Percentiles rank a stretch among this genome's conserved stretches.
phyloP scores from a whole-genome alignment of 192 early-diverging fungal species.

The Anaeromyces robustus region DNA sequence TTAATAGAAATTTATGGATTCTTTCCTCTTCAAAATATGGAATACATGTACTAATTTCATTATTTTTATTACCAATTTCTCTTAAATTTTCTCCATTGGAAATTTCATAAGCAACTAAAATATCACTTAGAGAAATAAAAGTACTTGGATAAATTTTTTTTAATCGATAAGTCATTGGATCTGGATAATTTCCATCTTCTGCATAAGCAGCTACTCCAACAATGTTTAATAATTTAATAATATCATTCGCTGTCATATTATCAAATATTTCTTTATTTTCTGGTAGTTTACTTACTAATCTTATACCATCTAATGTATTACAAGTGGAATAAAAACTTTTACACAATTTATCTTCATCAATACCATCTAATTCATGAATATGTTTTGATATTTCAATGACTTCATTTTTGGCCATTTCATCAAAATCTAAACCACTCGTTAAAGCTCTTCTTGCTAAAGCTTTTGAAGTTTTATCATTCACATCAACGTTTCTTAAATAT shows the following conservation, averaged over 20 bases:
- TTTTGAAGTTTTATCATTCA: slow-evolving; percentile 10
- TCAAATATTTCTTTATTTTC: slow-evolving; percentile 8
- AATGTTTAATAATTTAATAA: slow-evolving; percentile 15
- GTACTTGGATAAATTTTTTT: slow-evolving; percentile 8
- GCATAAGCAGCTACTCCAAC: slow-evolving; percentile 10
- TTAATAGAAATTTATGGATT: slow-evolving; percentile 12
- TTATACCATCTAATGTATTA: slow-evolving; percentile 14
- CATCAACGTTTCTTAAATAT: slow-evolving; percentile 11
- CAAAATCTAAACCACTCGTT: slow-evolving; percentile 9
- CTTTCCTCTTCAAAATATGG: slow-evolving; percentile 12
- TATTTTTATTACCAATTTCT: slow-evolving; percentile 6
- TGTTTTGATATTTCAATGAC: slow-evolving; percentile 10
- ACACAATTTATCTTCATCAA: slow-evolving; percentile 13
- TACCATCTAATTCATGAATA: slow-evolving; percentile 8
- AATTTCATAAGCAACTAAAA: slow-evolving; percentile 6
- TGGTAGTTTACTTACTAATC: slow-evolving; percentile 8
- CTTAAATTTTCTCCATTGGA: slow-evolving; percentile 4
- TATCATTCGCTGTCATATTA: not conserved
- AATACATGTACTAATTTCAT: slow-evolving; percentile 6
- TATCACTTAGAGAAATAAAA: slow-evolving; percentile 7
- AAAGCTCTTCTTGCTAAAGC: slow-evolving; percentile 11
- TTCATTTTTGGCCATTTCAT: slow-evolving; percentile 8
- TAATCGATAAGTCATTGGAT: slow-evolving; percentile 12
- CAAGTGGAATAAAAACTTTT: slow-evolving; percentile 15
- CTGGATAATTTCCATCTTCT: slow-evolving; percentile 12